Conservation (phyloP, 2,329 filamentous ascomycete genomes). For the Pyrenophora tritici-repentis region DNA sequence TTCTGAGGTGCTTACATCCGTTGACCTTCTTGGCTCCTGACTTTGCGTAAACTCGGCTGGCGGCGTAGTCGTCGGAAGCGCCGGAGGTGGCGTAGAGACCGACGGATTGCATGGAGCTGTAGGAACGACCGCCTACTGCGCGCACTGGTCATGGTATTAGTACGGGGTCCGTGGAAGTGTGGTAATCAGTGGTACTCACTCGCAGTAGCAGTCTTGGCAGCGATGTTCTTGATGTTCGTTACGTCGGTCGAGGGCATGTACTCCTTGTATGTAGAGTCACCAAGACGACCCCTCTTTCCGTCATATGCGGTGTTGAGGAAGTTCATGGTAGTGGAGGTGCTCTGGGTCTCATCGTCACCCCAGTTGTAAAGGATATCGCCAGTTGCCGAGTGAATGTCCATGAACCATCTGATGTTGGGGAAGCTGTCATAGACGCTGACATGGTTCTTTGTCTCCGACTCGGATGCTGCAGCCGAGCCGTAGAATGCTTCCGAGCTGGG, state of each 20-base stretch:
- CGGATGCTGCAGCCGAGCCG: slow-evolving; percentile 58
- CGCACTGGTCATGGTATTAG: slow-evolving; percentile 30
- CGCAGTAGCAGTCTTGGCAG: slow-evolving; percentile 40
- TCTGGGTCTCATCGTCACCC: slow-evolving; percentile 62
- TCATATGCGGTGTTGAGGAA: slow-evolving; percentile 60
- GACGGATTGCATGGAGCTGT: slow-evolving; percentile 40
- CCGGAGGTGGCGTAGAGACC: slow-evolving; percentile 48
- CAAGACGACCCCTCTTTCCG: slow-evolving; percentile 55
- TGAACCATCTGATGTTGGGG: slow-evolving; percentile 59
- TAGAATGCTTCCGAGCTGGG: slow-evolving; percentile 57
- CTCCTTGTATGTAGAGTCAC: slow-evolving; percentile 59
- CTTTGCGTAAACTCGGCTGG: slow-evolving; percentile 44
- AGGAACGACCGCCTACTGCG: slow-evolving; percentile 45
- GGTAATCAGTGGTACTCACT: background rate
- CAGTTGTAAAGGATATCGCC: slow-evolving; percentile 61
- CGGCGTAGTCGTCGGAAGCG: slow-evolving; percentile 48
- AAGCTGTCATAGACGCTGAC: slow-evolving; percentile 59
- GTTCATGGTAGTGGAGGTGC: slow-evolving; percentile 53
- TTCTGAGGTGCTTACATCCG: slow-evolving; percentile 47
- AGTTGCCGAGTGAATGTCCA: slow-evolving; percentile 62
- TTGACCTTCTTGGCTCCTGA: slow-evolving; percentile 48
- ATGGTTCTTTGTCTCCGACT: slow-evolving; percentile 62
- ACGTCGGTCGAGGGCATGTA: slow-evolving; percentile 47
- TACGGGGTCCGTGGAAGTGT: background rate
- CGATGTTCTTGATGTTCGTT: slow-evolving; percentile 42